Conservation (phyloP, 148 eudicot genomes). For the Chenopodium berlandieri region DNA sequence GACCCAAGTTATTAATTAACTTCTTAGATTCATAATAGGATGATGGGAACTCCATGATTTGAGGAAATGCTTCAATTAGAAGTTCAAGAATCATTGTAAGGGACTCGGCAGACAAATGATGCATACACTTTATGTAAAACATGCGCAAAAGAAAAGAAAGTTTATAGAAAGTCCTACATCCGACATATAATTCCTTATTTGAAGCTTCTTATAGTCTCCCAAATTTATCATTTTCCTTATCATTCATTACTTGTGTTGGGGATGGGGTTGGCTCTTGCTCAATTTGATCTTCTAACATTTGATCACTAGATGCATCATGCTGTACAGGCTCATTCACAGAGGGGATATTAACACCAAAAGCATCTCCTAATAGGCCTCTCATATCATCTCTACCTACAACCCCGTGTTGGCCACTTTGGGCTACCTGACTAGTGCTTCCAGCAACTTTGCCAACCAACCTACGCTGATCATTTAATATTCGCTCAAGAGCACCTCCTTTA, state of each 20-base stretch:
- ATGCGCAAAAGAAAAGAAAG: no score
- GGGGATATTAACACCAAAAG: background rate
- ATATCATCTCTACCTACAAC: background rate
- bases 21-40: constrained; percentile 3
- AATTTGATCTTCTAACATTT: no score
- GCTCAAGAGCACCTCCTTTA: background rate
- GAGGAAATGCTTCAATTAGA: constrained; percentile 5
- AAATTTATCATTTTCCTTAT: no score
- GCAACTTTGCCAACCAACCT: no score
- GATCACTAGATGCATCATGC: background rate
- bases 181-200: background rate
- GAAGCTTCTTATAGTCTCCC: no score
- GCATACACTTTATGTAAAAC: background rate
- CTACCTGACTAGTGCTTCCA: background rate
- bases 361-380: background rate
- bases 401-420: no score
- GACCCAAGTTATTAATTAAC: background rate
- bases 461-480: background rate
- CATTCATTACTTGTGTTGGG: no score
- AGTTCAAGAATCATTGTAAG: background rate
- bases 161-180: no score
- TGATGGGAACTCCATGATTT: constrained; percentile 1
- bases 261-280: no score
- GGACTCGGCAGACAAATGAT: background rate
- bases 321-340: no score